These are phyloP conservation scores for Lachancea waltii DNA, from an alignment of 805 yeast species.

Conservation along the genomic window DNA sequence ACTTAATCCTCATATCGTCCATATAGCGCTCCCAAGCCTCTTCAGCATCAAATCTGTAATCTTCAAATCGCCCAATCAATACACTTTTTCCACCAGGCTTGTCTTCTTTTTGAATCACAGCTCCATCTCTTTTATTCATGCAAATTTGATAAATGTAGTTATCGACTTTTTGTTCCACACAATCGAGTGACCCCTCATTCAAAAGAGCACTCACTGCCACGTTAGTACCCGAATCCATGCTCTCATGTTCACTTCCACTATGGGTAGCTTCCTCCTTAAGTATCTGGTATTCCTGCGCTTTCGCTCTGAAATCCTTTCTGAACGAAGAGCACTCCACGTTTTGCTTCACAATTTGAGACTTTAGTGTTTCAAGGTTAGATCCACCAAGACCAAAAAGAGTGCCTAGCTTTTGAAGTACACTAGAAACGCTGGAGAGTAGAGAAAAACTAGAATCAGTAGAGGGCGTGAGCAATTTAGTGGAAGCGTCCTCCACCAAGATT, in stretches of 20 bases:
- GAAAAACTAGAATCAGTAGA: neutral
- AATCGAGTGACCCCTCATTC: constrained; percentile 4
- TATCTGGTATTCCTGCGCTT: constrained; percentile 1
- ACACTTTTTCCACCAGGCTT: constrained; percentile 21
- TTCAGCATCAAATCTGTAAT: constrained; percentile 13
- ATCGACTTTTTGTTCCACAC: constrained; percentile 13
- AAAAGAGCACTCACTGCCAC: constrained; percentile 3
- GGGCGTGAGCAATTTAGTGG: constrained; percentile 13
- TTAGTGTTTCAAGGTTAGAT: neutral
- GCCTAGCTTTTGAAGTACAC: neutral
- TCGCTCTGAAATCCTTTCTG: constrained; percentile 3
- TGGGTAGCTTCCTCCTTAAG: neutral
- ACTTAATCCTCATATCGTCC: constrained; percentile 20
- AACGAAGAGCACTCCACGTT: constrained; percentile 3
- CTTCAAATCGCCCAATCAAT: constrained; percentile 20
- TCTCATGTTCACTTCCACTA: neutral
- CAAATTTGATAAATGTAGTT: constrained; percentile 23
- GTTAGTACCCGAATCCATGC: neutral
- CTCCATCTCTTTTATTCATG: constrained; percentile 15
- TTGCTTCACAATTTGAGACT: neutral
- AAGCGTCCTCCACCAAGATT: constrained; percentile 13
- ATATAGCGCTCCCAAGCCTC: constrained; percentile 15
- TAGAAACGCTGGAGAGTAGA: neutral
- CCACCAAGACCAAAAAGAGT: neutral
- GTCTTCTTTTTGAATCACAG: constrained; percentile 22